A percentile compares a stretch with the other conserved stretches of the same genome.
Conservation (phyloP, 169 alveolate genomes). For the Plasmodium knowlesi region DNA sequence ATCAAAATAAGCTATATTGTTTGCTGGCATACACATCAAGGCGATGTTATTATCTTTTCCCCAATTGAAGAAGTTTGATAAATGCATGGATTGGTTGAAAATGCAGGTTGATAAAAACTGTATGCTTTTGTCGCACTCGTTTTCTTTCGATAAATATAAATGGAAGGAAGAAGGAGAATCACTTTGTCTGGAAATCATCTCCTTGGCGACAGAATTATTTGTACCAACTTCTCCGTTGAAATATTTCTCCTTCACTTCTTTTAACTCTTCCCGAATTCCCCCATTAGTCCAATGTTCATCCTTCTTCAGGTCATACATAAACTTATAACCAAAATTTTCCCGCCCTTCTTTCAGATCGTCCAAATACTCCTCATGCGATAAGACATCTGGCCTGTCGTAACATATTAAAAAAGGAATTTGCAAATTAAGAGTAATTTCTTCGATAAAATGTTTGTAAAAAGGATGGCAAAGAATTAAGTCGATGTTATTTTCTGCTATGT, state of each 20-base stretch:
- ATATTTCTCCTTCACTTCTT: background rate
- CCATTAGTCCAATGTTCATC: background rate
- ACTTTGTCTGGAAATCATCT: background rate
- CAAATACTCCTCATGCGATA: constrained; percentile 65
- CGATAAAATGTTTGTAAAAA: constrained; percentile 68
- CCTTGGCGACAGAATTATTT: background rate
- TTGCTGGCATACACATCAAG: constrained; percentile 54
- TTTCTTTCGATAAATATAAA: constrained; percentile 54
- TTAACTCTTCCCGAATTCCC: background rate
- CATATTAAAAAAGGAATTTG: constrained; percentile 70
- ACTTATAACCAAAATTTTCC: constrained; percentile 17
- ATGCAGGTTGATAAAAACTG: constrained; percentile 20
- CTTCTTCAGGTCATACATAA: background rate
- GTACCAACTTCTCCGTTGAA: background rate
- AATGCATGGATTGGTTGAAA: constrained; percentile 23
- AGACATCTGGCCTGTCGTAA: constrained; percentile 70
- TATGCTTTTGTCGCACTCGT: constrained; percentile 68
- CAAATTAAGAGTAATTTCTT: constrained; percentile 54
- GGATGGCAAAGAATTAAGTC: constrained; percentile 75
- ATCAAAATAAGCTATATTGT: constrained; percentile 62
- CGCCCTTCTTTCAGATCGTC: constrained; percentile 56
- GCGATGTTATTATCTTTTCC: constrained; percentile 8
- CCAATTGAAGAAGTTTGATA: background rate
- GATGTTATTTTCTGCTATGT: constrained; percentile 57
- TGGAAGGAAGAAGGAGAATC: constrained; percentile 5